Base-by-base conservation (phyloP, 2,329 filamentous ascomycete species). In the Peltaster fructicola region DNA sequence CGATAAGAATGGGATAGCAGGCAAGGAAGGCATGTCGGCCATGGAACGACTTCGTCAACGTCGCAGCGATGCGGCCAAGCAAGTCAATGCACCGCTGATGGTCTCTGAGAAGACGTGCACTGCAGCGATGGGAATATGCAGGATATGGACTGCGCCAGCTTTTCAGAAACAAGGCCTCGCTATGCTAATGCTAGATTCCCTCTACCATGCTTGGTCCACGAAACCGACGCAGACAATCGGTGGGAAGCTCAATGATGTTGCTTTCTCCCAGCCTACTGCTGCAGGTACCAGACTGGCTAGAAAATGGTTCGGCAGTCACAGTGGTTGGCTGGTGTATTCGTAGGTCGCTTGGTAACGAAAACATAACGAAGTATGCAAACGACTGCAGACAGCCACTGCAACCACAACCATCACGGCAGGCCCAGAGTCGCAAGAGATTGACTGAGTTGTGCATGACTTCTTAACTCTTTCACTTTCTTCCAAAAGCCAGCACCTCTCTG, bases 181-280 rank as follows among this genome's bases (percentile, higher is more conserved):
- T 4, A 58, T 57, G 25, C 54, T 57, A 27, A 46, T 75, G 22
- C 44, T 74, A 10, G 63, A 73, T n/a, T 20, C 15, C 18, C 30
- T 7, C 13, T 7, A n/a, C 22, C 22, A 23, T 2, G 12, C 4
- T 23, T 8, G 15, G 22, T 12, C 11, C 11, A n/a, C 4, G 12
- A 20, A 17, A 14, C 6, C 4, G 2, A 15, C 22, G 17, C 6
- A n/a, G 11, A 9, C 13, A 7, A 14, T 10, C 3, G 7, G 8
- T 59, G 55, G 27, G 63, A 64, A 13, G 52, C 61, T 27, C 54
- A 50, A 56, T 7, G 28, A 39, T n/a, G 53, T 73, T 18, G 69
- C 69, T 3, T 73, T 75, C 48, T 72, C 67, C 37, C 67, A 72
- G 38, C 68, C 69, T n/a, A 75, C 71, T 0, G 63, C 64, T 35